Conservation (phyloP, 306 rosid species). For the Cicer bijugum region DNA sequence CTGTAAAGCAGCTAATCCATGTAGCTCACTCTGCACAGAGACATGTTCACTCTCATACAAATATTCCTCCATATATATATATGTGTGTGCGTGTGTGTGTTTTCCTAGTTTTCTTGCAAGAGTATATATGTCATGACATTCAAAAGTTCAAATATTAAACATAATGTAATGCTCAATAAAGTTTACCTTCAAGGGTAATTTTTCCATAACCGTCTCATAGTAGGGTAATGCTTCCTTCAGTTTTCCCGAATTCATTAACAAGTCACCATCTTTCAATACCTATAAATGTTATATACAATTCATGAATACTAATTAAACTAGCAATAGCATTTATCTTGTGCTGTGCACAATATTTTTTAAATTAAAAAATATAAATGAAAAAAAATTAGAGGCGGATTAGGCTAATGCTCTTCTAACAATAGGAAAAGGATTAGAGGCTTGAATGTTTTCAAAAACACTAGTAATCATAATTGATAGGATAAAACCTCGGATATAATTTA, state of each 20-base stretch:
- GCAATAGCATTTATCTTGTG: background rate
- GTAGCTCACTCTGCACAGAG: conserved; percentile 79
- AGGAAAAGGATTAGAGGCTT: background rate
- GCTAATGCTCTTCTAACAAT: background rate
- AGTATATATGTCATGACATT: conserved; percentile 40
- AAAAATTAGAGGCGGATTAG: background rate
- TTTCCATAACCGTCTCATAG: conserved; percentile 75
- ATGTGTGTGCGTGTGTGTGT: background rate
- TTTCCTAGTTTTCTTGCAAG: conserved; percentile 42
- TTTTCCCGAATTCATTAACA: conserved; percentile 70
- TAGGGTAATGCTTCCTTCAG: conserved; percentile 72
- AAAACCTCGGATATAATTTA: no score
- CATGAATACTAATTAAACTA: conserved; percentile 10
- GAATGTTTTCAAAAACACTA: background rate
- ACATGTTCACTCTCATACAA: conserved; percentile 47
- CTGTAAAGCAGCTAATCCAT: conserved; percentile 93
- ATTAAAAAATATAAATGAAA: background rate
- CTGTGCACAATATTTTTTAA: background rate
- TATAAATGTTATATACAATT: conserved; percentile 39
- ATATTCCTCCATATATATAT: conserved; percentile 42
- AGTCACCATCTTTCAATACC: conserved; percentile 78
- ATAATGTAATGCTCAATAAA: conserved; percentile 23
- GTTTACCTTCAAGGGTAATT: conserved; percentile 72
- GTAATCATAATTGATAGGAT: no score
- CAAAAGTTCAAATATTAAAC: conserved; percentile 33